Conservation (phyloP, 495 filamentous ascomycete genomes). For the Penicillium longicatenatum region DNA sequence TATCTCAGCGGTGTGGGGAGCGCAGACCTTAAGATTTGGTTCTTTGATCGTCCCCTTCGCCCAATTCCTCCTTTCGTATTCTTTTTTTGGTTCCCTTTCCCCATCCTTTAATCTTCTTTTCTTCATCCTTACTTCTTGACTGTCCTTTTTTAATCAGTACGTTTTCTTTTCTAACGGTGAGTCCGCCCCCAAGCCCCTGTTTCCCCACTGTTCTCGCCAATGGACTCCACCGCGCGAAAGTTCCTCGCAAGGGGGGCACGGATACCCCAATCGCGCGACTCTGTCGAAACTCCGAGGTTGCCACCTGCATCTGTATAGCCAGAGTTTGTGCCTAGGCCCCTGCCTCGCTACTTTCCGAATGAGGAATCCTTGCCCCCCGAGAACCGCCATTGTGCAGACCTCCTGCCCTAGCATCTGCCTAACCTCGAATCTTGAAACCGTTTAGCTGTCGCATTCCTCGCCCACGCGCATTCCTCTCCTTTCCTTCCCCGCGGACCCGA, state of each 20-base stretch:
- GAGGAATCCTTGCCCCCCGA: conserved; percentile 15
- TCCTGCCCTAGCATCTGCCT: background rate
- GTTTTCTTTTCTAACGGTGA: conserved; percentile 10
- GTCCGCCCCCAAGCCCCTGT: conserved; percentile 10
- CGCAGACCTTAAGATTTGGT: conserved; percentile 4
- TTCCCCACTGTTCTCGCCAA: conserved; percentile 26
- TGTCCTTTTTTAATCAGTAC: conserved; percentile 1
- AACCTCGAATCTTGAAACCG: conserved; percentile 20
- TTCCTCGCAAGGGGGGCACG: conserved; percentile 29
- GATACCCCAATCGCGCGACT: conserved; percentile 20
- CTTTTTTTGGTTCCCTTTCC: conserved; percentile 5
- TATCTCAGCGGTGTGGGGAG: conserved; percentile 13
- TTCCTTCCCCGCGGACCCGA: conserved; percentile 16
- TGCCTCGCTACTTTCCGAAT: conserved; percentile 1
- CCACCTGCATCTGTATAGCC: background rate
- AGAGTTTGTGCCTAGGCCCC: background rate
- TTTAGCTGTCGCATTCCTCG: conserved; percentile 27
- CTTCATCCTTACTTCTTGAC: conserved; percentile 1
- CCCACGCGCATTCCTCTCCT: conserved; percentile 29
- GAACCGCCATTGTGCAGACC: conserved; percentile 7
- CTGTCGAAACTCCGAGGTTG: conserved; percentile 16
- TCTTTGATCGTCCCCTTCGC: conserved; percentile 8
- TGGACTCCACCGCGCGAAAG: conserved; percentile 26
- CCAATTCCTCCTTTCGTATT: conserved; percentile 1
- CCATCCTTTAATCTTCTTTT: conserved; percentile 6